phyloP scores from a whole-genome alignment of 2,329 filamentous ascomycete genomes.

The Helicocarpus griseus region DNA sequence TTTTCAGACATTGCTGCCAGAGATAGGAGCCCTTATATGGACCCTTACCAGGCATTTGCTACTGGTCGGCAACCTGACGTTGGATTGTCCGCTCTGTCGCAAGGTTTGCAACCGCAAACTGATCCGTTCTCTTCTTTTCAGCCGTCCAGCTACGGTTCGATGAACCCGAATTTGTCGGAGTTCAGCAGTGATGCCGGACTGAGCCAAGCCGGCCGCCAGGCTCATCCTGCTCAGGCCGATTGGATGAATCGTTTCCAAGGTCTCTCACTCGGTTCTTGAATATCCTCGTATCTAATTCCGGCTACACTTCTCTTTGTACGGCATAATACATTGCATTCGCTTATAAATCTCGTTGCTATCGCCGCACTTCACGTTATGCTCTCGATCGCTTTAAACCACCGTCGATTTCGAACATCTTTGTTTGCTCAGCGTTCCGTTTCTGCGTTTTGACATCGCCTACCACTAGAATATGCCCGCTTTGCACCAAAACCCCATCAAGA shows the following conservation, averaged over 20 bases:
- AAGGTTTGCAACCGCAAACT: slow-evolving; percentile 17
- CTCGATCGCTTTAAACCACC: background rate
- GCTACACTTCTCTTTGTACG: background rate
- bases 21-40: slow-evolving; percentile 26
- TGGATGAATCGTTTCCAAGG: slow-evolving; percentile 60
- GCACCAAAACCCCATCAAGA: background rate
- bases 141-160: slow-evolving; percentile 27
- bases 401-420: background rate
- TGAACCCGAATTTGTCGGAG: slow-evolving; percentile 25
- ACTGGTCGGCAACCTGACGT: slow-evolving; percentile 22
- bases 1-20: slow-evolving; percentile 13
- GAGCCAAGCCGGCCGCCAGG: slow-evolving; percentile 18
- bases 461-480: background rate
- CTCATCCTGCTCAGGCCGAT: slow-evolving; percentile 37
- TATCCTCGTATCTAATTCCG: background rate
- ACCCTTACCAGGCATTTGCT: slow-evolving; percentile 28
- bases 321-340: slow-evolving; percentile 1
- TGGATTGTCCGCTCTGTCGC: slow-evolving; percentile 20
- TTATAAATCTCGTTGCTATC: background rate
- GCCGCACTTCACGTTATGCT: background rate
- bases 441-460: background rate
- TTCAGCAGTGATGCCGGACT: slow-evolving; percentile 25
- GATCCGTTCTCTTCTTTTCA: slow-evolving; percentile 29
- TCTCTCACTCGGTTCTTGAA: slow-evolving; percentile 57
- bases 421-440: background rate